Evolutionary conservation across 805 yeast species (phyloP), one percentile per base, ranked within the genome.

Genomic region (Yamadazyma paraphyllophila): DNA sequence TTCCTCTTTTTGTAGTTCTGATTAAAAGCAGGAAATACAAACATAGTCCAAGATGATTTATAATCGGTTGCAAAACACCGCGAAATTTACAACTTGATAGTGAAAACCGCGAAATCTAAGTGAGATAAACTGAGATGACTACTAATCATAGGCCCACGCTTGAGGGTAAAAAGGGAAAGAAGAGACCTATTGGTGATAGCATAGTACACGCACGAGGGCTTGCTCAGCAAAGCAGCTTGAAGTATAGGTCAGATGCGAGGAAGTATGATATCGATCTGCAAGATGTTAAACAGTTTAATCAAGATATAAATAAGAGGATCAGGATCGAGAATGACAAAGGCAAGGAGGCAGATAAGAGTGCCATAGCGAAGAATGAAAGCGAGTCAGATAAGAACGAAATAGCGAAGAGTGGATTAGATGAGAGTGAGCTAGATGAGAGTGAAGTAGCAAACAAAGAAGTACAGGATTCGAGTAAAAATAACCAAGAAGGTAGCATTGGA

Each of bases 91-190:
- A n/a, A 20, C 5, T 20, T 6, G 24, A 4, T 20, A 20, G 6
- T 3, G 24, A 20, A 20, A 20, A 20, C 24, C 24, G 24, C 24
- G 24, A 20, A 20, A 20, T 4, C 24, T 20, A 20, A 20, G 6
- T 20, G n/a, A 20, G 24, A 20, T 20, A 20, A 36, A 10, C 32
- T 32, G 36, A 5, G 24, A 69, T 68, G 73, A 67, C 74, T n/a
- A 65, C 73, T 7, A 71, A 71, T 48, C 74, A 71, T 48, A 57
- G 74, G 40, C 76, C 76, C 7, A 67, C 73, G 5, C 56, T 71
- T 30, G 76, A 71, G 45, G 65, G 69, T 39, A 71, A 71, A 48
- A 54, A 66, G 35, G 75, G 76, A 4, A 63, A 65, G 45, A 59
- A 52, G 15, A 48, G 57, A 13, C 45, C 50, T 1, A 67, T 69